phyloP scores from a whole-genome alignment of 1,139 yeast species.

The Saccharomyces pastorianus region DNA sequence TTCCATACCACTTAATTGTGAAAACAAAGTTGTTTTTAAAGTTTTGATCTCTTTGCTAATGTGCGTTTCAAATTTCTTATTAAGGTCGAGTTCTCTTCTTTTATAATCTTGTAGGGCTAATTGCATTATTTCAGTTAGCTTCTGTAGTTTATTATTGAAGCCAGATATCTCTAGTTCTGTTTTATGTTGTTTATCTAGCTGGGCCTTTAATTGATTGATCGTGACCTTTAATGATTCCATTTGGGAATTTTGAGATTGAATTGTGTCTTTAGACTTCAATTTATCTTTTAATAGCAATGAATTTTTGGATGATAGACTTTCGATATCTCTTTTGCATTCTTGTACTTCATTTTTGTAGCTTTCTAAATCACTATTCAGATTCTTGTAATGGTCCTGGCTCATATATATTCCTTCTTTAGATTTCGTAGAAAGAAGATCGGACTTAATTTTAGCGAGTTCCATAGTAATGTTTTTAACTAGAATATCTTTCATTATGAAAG shows the following conservation, averaged over 20 bases:
- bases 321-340: constrained; percentile 36
- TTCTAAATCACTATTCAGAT: constrained; percentile 40
- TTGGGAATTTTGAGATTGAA: constrained; percentile 28
- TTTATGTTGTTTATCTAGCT: constrained; percentile 31
- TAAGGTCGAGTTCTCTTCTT: constrained; percentile 27
- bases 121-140: constrained; percentile 29
- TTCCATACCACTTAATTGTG: constrained; percentile 20
- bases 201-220: constrained; percentile 23
- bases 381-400: constrained; percentile 50
- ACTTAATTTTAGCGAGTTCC: constrained; percentile 47
- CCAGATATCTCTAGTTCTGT: constrained; percentile 31
- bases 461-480: constrained; percentile 48
- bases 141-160: constrained; percentile 30
- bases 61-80: constrained; percentile 10
- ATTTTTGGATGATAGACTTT: constrained; percentile 33
- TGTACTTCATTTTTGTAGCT: constrained; percentile 40
- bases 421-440: constrained; percentile 54
- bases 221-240: constrained; percentile 28
- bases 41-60: constrained; percentile 10
- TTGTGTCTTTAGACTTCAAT: constrained; percentile 25
- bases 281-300: constrained; percentile 22
- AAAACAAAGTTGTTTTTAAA: constrained; percentile 16
- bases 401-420: constrained; percentile 55
- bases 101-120: constrained; percentile 28
- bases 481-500: constrained; percentile 42